Percentiles rank a stretch among this genome's conserved stretches.
These are phyloP conservation scores for Waltergamsia citrina DNA, from an alignment of 2,329 filamentous ascomycete genomes.

Conservation along the genomic window DNA sequence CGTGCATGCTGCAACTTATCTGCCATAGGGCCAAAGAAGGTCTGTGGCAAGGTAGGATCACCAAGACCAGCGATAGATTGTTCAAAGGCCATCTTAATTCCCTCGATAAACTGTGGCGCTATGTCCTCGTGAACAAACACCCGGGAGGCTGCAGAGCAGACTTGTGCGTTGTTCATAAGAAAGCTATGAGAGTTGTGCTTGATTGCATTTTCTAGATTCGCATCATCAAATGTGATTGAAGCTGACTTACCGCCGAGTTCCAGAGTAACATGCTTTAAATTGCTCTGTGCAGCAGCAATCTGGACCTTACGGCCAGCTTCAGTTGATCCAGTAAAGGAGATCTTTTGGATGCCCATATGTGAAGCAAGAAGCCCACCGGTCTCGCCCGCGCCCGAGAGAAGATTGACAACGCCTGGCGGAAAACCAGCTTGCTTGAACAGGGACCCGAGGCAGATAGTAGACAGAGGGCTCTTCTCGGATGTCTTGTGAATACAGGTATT, in stretches of 20 bases:
- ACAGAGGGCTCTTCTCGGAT: slow-evolving; percentile 41
- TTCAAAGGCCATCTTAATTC: slow-evolving; percentile 46
- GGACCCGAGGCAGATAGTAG: slow-evolving; percentile 33
- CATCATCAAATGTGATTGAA: slow-evolving; percentile 53
- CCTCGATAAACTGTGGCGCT: slow-evolving; percentile 44
- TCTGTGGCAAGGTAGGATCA: no score
- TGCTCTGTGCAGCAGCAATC: slow-evolving; percentile 55
- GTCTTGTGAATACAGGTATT: slow-evolving; percentile 42
- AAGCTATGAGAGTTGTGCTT: slow-evolving; percentile 34
- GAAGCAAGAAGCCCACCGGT: slow-evolving; percentile 56
- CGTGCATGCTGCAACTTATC: slow-evolving; percentile 29
- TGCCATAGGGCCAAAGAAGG: slow-evolving; percentile 31
- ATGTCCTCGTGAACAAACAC: slow-evolving; percentile 43
- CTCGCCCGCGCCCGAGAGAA: slow-evolving; percentile 60
- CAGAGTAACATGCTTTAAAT: slow-evolving; percentile 53
- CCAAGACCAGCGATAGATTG: no score
- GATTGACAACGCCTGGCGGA: slow-evolving; percentile 63
- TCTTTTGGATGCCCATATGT: slow-evolving; percentile 60
- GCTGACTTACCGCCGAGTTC: slow-evolving; percentile 59
- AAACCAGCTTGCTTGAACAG: slow-evolving; percentile 66
- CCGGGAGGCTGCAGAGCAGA: slow-evolving; percentile 46
- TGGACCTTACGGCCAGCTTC: slow-evolving; percentile 62
- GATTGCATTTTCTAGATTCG: slow-evolving; percentile 53
- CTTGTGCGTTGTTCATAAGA: slow-evolving; percentile 42
- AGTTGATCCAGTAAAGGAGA: slow-evolving; percentile 68